Conservation (phyloP, 2,329 filamentous ascomycete species). For the Aureobasidium pullulans region DNA sequence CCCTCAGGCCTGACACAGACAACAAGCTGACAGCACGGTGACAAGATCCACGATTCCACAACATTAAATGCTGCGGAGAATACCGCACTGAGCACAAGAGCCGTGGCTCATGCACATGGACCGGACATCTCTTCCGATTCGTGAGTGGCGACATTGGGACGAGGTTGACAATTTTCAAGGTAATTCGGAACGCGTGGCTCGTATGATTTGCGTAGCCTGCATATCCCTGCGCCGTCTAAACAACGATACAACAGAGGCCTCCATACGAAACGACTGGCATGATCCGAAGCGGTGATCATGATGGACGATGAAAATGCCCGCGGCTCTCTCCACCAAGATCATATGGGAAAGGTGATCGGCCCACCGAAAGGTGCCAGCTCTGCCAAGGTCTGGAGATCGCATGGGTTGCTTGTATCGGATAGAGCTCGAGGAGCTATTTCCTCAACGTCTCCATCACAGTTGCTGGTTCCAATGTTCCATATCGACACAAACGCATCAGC, state of each 20-base stretch:
- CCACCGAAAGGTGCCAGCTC: neutral
- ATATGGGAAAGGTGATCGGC: neutral
- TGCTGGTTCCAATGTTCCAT: neutral
- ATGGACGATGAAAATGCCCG: neutral
- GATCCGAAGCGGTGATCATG: neutral
- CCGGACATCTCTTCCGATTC: neutral
- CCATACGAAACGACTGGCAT: neutral
- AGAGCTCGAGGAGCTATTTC: neutral
- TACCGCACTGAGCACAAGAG: neutral
- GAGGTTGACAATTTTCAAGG: neutral
- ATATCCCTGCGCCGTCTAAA: neutral
- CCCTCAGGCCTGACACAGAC: neutral
- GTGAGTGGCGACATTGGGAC: neutral
- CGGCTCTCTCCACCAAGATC: neutral
- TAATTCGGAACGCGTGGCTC: neutral
- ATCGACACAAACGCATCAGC: neutral
- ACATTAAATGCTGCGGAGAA: neutral
- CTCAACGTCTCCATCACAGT: neutral
- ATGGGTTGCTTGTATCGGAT: neutral
- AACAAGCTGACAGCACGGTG: neutral
- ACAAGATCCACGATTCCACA: neutral
- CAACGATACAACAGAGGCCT: neutral
- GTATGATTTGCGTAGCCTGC: neutral
- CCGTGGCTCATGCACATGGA: neutral
- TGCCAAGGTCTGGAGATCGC: slow-evolving; percentile 5